Evolutionary conservation across 2,329 filamentous ascomycete genomes (phyloP).

Genomic region (Penicillium capsulatum): DNA sequence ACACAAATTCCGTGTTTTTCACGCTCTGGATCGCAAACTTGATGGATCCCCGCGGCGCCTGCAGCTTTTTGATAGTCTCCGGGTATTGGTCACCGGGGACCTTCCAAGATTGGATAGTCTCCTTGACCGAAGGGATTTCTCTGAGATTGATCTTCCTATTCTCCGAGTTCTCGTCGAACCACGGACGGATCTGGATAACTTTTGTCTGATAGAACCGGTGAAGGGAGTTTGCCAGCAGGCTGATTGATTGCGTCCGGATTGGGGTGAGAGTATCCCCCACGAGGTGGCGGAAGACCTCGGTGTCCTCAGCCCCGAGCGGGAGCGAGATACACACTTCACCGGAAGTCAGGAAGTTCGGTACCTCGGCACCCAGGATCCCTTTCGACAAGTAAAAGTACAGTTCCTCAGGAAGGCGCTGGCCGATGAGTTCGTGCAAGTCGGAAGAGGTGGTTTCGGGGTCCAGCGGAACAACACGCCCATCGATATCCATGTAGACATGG

Average conservation of each 20-base stretch:
- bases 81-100: slow-evolving; percentile 56
- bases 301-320: slow-evolving; percentile 79
- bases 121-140: slow-evolving; percentile 50
- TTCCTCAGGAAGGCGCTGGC: slow-evolving; percentile 84
- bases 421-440: slow-evolving; percentile 85
- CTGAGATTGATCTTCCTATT: slow-evolving; percentile 59
- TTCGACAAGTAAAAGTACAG: slow-evolving; percentile 84
- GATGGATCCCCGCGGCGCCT: slow-evolving; percentile 30
- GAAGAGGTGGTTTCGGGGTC: slow-evolving; percentile 69
- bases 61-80: slow-evolving; percentile 39
- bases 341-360: slow-evolving; percentile 78
- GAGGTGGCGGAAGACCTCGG: slow-evolving; percentile 74
- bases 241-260: slow-evolving; percentile 70
- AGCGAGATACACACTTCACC: slow-evolving; percentile 72
- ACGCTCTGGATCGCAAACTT: slow-evolving; percentile 58
- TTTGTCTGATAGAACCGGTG: slow-evolving; percentile 80
- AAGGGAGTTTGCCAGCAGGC: slow-evolving; percentile 72
- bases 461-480: slow-evolving; percentile 72
- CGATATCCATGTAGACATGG: slow-evolving; percentile 72
- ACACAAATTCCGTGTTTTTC: slow-evolving; percentile 64
- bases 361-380: slow-evolving; percentile 71
- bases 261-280: slow-evolving; percentile 70
- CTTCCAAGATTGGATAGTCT: slow-evolving; percentile 64
- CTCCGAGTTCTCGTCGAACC: slow-evolving; percentile 72
- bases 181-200: slow-evolving; percentile 70